Evolutionary conservation across 768 basidiomycete genomes (phyloP).

Genomic region (Collybia sordida): DNA sequence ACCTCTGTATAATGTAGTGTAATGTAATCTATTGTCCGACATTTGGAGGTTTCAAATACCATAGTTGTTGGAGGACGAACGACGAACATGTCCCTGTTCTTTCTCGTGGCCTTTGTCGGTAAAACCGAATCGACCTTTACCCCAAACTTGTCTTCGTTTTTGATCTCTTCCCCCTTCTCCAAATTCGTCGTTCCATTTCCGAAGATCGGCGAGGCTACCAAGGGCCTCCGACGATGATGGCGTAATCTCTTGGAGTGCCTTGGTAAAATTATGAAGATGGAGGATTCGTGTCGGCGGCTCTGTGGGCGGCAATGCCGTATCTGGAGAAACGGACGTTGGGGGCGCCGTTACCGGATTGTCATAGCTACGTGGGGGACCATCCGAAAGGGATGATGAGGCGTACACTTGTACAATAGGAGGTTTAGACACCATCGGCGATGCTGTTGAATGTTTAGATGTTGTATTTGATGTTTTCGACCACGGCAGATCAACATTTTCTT

Average conservation of each 20-base stretch:
- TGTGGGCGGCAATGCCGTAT: constrained; percentile 5
- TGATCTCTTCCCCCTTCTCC: constrained; percentile 78
- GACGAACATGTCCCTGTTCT: constrained; percentile 47
- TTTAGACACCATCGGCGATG: no score
- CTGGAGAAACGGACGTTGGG: constrained; percentile 8
- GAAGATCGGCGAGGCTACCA: constrained; percentile 71
- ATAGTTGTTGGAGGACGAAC: constrained; percentile 2
- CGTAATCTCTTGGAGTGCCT: constrained; percentile 86
- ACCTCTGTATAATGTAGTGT: not conserved
- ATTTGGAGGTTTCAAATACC: not conserved
- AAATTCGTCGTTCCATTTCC: constrained; percentile 93
- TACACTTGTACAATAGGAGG: no score
- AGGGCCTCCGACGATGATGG: constrained; percentile 85
- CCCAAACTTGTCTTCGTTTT: constrained; percentile 75
- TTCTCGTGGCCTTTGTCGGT: constrained; percentile 40
- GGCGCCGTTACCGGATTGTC: no score
- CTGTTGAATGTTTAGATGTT: no score
- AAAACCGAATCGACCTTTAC: constrained; percentile 88
- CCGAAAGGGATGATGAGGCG: no score
- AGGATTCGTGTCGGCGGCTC: constrained; percentile 28
- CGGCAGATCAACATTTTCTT: constrained; percentile 78
- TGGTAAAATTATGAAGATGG: constrained; percentile 66
- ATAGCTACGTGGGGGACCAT: no score
- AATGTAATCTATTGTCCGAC: not conserved
- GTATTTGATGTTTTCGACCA: constrained; percentile 47